These are phyloP conservation scores for Lachancea lanzarotensis DNA, from an alignment of 805 yeast genomes.

Conservation along the genomic window DNA sequence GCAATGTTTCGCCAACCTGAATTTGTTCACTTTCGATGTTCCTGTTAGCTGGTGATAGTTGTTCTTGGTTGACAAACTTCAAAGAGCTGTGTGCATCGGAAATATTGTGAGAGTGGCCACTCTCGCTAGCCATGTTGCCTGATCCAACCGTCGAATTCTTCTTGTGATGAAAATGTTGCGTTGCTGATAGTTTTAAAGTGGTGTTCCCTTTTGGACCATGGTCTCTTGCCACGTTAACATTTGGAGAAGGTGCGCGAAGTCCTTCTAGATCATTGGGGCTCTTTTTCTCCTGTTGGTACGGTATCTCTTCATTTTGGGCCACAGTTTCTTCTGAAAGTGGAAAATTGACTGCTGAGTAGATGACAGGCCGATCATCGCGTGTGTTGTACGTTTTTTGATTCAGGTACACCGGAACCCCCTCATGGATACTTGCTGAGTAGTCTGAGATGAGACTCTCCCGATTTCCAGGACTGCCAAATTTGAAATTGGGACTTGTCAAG, in stretches of 20 bases:
- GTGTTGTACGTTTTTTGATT: slow-evolving; percentile 8
- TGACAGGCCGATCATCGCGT: neutral
- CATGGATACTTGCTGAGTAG: slow-evolving; percentile 30
- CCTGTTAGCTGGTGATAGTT: neutral
- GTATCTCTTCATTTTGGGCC: neutral
- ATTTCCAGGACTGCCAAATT: slow-evolving; percentile 9
- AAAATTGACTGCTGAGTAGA: slow-evolving; percentile 4
- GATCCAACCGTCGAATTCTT: slow-evolving; percentile 16
- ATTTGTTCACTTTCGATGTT: neutral
- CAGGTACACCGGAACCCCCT: slow-evolving; percentile 28
- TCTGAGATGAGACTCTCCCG: slow-evolving; percentile 25
- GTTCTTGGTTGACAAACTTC: neutral
- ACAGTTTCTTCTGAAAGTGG: slow-evolving; percentile 7
- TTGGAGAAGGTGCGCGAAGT: neutral
- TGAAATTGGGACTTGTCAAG: neutral
- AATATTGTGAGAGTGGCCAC: slow-evolving; percentile 11
- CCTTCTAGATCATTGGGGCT: neutral
- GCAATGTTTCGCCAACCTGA: neutral
- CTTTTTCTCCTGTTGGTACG: too few relatives aligned
- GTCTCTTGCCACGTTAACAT: neutral
- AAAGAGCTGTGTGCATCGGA: neutral
- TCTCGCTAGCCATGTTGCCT: slow-evolving; percentile 19
- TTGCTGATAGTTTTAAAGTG: slow-evolving; percentile 14
- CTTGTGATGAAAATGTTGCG: slow-evolving; percentile 11
- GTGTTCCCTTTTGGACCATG: slow-evolving; percentile 1